phyloP scores from a whole-genome alignment of 805 yeast genomes.

The Yamadazyma philogaea region DNA sequence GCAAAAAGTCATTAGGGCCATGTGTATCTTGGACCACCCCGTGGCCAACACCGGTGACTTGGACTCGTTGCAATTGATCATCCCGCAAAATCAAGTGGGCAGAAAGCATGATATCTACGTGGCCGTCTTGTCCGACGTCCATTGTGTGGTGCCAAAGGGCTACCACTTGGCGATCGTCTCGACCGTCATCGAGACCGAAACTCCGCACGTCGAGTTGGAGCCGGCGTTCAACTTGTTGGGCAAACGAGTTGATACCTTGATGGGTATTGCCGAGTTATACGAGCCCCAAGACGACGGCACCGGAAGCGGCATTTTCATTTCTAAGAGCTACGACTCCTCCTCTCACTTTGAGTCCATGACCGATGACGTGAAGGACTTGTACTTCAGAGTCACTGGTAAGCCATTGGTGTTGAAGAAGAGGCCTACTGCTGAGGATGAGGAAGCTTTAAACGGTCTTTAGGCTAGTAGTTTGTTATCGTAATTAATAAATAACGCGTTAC shows the following conservation, averaged over 20 bases:
- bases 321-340: slow-evolving; percentile 88
- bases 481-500: no score
- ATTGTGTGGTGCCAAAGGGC: slow-evolving; percentile 86
- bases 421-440: slow-evolving; percentile 62
- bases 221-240: slow-evolving; percentile 93
- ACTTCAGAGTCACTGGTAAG: slow-evolving; percentile 87
- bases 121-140: slow-evolving; percentile 85
- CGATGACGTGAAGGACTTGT: slow-evolving; percentile 93
- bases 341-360: slow-evolving; percentile 96
- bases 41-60: slow-evolving; percentile 76
- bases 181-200: slow-evolving; percentile 88
- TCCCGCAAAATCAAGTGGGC: slow-evolving; percentile 93
- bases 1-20: slow-evolving; percentile 71
- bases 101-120: slow-evolving; percentile 93
- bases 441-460: slow-evolving; percentile 31
- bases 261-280: slow-evolving; percentile 90
- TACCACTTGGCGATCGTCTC: slow-evolving; percentile 91
- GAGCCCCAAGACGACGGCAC: slow-evolving; percentile 87
- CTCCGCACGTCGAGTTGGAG: slow-evolving; percentile 88
- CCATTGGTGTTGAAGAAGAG: slow-evolving; percentile 85
- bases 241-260: slow-evolving; percentile 72
- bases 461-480: no score
- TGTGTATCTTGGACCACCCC: slow-evolving; percentile 89
- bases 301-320: slow-evolving; percentile 71
- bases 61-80: slow-evolving; percentile 89